Percentiles rank a stretch among this genome's conserved stretches.
phyloP scores from a whole-genome alignment of 106 monocot species.

The Dendrobium huoshanense region DNA sequence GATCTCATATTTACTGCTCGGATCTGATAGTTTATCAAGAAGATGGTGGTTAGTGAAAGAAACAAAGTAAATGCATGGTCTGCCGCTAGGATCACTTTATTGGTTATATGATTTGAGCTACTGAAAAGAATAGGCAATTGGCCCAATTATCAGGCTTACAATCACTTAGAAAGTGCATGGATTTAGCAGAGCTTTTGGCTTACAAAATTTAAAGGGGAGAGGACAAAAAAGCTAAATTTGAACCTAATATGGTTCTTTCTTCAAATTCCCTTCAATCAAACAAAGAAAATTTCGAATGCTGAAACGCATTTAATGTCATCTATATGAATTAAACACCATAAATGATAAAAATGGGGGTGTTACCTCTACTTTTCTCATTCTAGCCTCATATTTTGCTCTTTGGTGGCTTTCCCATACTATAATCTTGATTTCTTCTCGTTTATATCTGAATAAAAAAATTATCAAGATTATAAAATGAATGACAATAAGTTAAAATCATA shows the following conservation, averaged over 20 bases:
- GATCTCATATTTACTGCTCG: slow-evolving; percentile 49
- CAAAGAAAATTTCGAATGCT: not conserved
- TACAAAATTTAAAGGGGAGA: not conserved
- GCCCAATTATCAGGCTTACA: not conserved
- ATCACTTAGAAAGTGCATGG: not conserved
- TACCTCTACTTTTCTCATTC: slow-evolving; percentile 84
- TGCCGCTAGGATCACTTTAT: not conserved
- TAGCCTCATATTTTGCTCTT: slow-evolving; percentile 79
- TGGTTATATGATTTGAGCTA: not conserved
- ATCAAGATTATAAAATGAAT: not conserved
- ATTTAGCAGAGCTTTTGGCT: not conserved
- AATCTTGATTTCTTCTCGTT: slow-evolving; percentile 73
- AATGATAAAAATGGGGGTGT: not conserved
- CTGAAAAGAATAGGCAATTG: not conserved
- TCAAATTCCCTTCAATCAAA: not conserved
- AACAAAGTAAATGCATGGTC: too few relatives aligned
- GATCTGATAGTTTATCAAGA: slow-evolving; percentile 24
- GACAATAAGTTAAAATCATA: not conserved
- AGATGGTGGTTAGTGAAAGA: not conserved
- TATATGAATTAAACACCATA: not conserved
- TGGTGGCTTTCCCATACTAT: slow-evolving; percentile 93
- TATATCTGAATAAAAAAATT: slow-evolving; percentile 36
- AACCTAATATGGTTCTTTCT: not conserved
- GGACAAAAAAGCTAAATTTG: not conserved
- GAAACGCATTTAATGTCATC: not conserved